These are phyloP conservation scores for Holtermanniella nyarrowii DNA, from an alignment of 768 basidiomycete species.

Conservation along the genomic window DNA sequence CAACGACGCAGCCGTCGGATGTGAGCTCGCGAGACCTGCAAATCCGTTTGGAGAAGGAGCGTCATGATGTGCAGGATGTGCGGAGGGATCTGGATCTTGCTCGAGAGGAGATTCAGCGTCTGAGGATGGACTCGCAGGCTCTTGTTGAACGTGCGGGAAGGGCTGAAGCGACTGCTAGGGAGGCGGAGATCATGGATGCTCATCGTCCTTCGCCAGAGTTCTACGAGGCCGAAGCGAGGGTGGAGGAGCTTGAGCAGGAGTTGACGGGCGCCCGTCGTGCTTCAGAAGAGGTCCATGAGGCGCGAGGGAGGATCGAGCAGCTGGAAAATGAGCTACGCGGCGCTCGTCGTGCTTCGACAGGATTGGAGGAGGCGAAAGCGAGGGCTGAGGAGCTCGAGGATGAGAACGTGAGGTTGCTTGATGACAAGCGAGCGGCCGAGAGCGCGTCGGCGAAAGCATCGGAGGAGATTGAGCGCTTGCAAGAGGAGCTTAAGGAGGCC, in stretches of 20 bases:
- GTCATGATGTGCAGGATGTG: background rate
- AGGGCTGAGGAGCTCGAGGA: background rate
- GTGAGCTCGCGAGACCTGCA: conserved; percentile 17
- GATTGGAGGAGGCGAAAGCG: conserved; percentile 1
- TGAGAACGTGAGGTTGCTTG: background rate
- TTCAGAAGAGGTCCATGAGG: too few species aligned
- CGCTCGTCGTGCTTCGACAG: conserved; percentile 6
- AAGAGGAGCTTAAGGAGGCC: conserved; percentile 2
- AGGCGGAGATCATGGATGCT: background rate
- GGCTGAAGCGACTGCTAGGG: background rate
- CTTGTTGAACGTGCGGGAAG: background rate
- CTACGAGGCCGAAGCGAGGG: background rate
- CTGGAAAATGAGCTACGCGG: background rate
- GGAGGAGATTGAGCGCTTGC: too few species aligned
- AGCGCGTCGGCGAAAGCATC: too few species aligned
- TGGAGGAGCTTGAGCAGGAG: background rate
- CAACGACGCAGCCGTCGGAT: background rate
- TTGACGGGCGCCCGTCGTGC: too few species aligned
- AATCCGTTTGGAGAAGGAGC: conserved; percentile 22
- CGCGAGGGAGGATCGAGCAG: background rate
- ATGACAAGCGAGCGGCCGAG: background rate
- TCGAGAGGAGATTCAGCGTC: background rate
- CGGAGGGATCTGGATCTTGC: background rate
- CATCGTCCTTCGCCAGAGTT: background rate
- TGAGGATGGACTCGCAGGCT: background rate